Evolutionary conservation across 306 rosid genomes (phyloP).

Genomic region (Prunus dulcis): DNA sequence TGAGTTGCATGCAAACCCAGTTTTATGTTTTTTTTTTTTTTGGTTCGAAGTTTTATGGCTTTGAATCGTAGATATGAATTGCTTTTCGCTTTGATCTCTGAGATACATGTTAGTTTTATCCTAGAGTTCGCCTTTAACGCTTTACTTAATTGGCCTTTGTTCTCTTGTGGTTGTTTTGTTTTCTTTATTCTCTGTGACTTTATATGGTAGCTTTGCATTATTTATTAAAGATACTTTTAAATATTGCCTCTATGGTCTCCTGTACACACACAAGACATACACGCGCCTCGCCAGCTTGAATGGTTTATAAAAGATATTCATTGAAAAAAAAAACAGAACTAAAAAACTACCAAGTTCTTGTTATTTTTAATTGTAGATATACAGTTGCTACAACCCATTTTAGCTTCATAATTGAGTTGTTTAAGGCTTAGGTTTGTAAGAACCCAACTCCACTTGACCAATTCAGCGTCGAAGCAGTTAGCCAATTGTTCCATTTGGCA

Average conservation of each 20-base stretch:
- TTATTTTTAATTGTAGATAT: not conserved
- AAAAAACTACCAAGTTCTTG: not conserved
- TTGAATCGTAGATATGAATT: not conserved
- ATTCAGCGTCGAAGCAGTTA: not conserved
- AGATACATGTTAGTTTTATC: not conserved
- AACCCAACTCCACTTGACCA: not conserved
- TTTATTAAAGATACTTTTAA: not conserved
- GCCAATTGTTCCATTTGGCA: not conserved
- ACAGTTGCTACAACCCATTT: not conserved
- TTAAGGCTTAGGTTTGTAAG: not conserved
- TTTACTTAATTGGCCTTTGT: not conserved
- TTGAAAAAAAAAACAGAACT: not conserved
- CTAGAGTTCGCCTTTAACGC: not conserved
- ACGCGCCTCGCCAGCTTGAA: not conserved
- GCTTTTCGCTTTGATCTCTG: not conserved
- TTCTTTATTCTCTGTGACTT: not conserved
- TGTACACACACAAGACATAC: not conserved
- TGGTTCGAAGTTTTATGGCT: not conserved
- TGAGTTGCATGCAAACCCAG: not conserved
- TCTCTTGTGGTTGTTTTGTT: not conserved
- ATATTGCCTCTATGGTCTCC: not conserved
- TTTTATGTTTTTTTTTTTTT: too few species aligned
- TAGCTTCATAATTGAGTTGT: not conserved
- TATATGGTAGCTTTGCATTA: not conserved
- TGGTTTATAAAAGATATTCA: not conserved